These are phyloP conservation scores for Kwoniella mangroviensis DNA, from an alignment of 768 basidiomycete species.

Conservation along the genomic window DNA sequence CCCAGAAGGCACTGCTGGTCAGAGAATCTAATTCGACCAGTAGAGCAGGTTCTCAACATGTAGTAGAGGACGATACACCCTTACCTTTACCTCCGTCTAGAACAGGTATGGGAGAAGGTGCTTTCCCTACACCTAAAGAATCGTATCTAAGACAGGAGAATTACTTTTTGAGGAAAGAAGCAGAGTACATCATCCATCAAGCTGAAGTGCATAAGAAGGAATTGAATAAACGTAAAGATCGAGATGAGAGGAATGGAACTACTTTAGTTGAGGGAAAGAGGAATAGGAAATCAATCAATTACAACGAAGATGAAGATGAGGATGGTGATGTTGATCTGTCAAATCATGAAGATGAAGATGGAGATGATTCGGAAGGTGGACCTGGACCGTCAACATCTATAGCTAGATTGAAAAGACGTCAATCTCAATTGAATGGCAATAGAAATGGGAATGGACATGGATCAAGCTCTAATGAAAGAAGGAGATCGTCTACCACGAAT, in stretches of 20 bases:
- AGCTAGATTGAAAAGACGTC: not conserved
- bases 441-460: not conserved
- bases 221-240: slow-evolving; percentile 10
- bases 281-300: slow-evolving; percentile 14
- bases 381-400: slow-evolving; percentile 21
- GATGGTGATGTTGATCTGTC: slow-evolving; percentile 12
- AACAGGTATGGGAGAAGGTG: slow-evolving; percentile 31
- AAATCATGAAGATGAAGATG: not conserved
- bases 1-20: slow-evolving; percentile 16
- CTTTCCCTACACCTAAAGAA: slow-evolving; percentile 11
- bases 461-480: not conserved
- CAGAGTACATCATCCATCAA: slow-evolving; percentile 15
- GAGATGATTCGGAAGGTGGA: not conserved
- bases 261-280: slow-evolving; percentile 3
- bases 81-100: slow-evolving; percentile 16
- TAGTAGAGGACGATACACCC: slow-evolving; percentile 32
- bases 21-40: not conserved
- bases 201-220: slow-evolving; percentile 8
- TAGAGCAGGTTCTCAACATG: slow-evolving; percentile 24
- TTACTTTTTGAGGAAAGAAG: slow-evolving; percentile 7
- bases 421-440: not conserved
- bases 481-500: not conserved
- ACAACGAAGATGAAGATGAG: slow-evolving; percentile 8
- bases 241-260: slow-evolving; percentile 11
- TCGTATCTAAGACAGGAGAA: slow-evolving; percentile 15